phyloP scores from a whole-genome alignment of 2,329 filamentous ascomycete genomes.

The Colletotrichum sublineola region DNA sequence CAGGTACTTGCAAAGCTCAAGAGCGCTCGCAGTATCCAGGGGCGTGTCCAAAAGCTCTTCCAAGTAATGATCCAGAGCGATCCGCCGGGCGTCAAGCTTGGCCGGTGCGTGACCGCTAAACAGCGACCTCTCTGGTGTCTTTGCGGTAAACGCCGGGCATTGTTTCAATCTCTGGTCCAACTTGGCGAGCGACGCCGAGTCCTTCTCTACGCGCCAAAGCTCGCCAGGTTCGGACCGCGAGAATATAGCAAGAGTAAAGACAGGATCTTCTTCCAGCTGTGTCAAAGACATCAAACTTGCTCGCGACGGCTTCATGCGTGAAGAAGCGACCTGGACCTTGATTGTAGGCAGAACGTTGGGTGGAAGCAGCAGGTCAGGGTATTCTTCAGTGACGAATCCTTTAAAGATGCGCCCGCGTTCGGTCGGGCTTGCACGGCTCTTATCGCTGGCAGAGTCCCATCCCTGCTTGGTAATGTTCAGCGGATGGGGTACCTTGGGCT shows the following conservation, averaged over 20 bases:
- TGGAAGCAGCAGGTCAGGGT: constrained; percentile 85
- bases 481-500: constrained; percentile 57
- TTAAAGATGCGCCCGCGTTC: constrained; percentile 73
- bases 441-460: constrained; percentile 48
- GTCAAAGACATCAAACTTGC: constrained; percentile 85
- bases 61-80: constrained; percentile 86
- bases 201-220: constrained; percentile 95
- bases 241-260: constrained; percentile 90
- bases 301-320: constrained; percentile 91
- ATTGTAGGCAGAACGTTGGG: constrained; percentile 91
- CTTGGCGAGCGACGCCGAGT: constrained; percentile 82
- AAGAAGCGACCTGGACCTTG: constrained; percentile 89
- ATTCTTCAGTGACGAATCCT: constrained; percentile 86
- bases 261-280: constrained; percentile 89
- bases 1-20: constrained; percentile 89
- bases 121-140: constrained; percentile 84
- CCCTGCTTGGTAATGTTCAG: constrained; percentile 55
- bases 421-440: constrained; percentile 54
- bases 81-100: constrained; percentile 88
- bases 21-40: constrained; percentile 80
- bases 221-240: constrained; percentile 82
- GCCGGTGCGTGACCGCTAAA: constrained; percentile 95
- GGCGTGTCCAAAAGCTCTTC: constrained; percentile 86
- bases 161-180: constrained; percentile 87
- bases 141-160: constrained; percentile 78